These are phyloP conservation scores for Peziza echinospora DNA, from an alignment of 495 filamentous ascomycete species.

Conservation along the genomic window DNA sequence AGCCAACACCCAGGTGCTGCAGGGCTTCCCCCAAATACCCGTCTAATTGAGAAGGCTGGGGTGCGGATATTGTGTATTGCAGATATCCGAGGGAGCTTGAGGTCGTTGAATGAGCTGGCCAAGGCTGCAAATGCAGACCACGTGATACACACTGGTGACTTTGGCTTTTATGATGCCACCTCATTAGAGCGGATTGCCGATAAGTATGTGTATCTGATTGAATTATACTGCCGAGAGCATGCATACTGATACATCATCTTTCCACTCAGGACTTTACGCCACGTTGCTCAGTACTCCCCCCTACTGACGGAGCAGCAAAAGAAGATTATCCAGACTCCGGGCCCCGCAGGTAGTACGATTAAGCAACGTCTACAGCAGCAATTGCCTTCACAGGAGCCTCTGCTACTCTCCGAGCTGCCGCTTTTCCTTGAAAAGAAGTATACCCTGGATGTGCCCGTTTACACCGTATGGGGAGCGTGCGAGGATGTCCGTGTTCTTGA, in stretches of 20 bases:
- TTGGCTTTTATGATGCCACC: constrained; percentile 94
- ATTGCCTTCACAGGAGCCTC: constrained; percentile 34
- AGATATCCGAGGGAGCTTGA: constrained; percentile 90
- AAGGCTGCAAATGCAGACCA: constrained; percentile 81
- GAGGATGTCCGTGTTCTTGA: constrained; percentile 96
- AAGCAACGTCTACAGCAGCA: constrained; percentile 38
- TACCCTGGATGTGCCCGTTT: constrained; percentile 86
- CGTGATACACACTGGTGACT: constrained; percentile 96
- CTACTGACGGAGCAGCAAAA: constrained; percentile 73
- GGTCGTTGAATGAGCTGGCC: constrained; percentile 88
- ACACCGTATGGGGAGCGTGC: constrained; percentile 97
- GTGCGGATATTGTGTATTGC: constrained; percentile 85
- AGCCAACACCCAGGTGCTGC: constrained; percentile 18
- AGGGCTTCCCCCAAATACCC: constrained; percentile 39
- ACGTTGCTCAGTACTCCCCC: constrained; percentile 96
- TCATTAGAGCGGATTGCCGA: constrained; percentile 95
- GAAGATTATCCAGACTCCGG: constrained; percentile 44
- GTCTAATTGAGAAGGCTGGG: constrained; percentile 67
- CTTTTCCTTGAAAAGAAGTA: constrained; percentile 69
- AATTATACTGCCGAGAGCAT: constrained; percentile 12
- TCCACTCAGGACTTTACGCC: constrained; percentile 63
- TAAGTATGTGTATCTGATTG: constrained; percentile 44
- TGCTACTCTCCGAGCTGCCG: constrained; percentile 91
- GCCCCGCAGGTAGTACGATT: constrained; percentile 47
- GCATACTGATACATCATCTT: too few species aligned